Conservation (phyloP, 495 filamentous ascomycete species). For the Penicillium cataractarum region DNA sequence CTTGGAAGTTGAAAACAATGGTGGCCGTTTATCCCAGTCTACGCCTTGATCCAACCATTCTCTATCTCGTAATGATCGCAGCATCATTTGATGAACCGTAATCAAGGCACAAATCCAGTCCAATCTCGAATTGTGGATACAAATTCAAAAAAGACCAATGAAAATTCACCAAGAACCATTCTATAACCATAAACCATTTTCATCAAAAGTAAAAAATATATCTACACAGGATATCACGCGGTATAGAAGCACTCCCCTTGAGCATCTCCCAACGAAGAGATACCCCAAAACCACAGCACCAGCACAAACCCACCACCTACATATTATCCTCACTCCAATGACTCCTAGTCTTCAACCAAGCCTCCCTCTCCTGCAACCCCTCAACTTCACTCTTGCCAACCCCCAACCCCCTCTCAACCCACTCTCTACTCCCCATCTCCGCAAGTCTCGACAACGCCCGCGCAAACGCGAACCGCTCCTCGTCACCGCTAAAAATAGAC, state of each 20-base stretch:
- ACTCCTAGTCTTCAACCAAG: conserved; percentile 66
- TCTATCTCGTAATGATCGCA: no score
- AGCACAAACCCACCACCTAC: conserved; percentile 46
- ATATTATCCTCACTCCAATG: conserved; percentile 75
- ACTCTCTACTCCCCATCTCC: conserved; percentile 93
- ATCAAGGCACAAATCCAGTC: no score
- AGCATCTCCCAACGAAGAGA: no score
- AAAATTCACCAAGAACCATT: no score
- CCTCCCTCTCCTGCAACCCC: conserved; percentile 63
- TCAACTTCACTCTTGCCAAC: conserved; percentile 64
- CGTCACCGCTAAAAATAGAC: conserved; percentile 89
- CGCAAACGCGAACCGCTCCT: conserved; percentile 96
- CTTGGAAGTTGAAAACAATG: no score
- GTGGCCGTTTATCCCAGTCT: no score
- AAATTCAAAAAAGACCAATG: no score
- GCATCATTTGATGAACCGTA: no score
- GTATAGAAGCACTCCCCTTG: background rate
- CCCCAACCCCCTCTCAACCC: conserved; percentile 89
- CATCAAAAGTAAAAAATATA: background rate
- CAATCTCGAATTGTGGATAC: no score
- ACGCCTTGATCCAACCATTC: no score
- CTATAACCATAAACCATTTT: background rate
- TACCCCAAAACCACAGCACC: no score
- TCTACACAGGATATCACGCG: background rate
- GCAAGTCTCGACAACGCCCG: conserved; percentile 79